Conservation (phyloP, 148 eudicot species). For the Chenopodium album region DNA sequence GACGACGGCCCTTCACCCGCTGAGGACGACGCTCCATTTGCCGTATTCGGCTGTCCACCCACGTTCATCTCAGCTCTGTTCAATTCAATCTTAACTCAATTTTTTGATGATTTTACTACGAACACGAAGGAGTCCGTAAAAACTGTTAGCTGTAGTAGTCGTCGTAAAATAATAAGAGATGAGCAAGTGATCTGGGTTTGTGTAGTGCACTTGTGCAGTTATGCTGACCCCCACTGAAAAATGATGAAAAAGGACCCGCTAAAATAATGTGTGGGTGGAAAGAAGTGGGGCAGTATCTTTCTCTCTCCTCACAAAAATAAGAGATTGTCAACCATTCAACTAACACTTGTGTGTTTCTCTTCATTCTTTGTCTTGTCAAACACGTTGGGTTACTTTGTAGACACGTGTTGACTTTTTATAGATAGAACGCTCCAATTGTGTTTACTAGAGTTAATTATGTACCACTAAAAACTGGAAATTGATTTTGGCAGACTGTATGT, state of each 20-base stretch:
- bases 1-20: conserved; percentile 10
- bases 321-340: neutral
- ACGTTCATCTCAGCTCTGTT: neutral
- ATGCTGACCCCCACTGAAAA: neutral
- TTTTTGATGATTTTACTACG: neutral
- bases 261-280: neutral
- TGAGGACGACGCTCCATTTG: neutral
- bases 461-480: no score
- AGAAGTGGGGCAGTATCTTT: neutral
- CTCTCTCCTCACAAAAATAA: neutral
- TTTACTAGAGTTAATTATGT: no score
- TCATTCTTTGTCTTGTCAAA: neutral
- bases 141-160: no score
- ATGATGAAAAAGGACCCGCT: neutral
- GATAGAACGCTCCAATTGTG: no score
- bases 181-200: no score
- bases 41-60: neutral
- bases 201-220: neutral
- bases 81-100: no score
- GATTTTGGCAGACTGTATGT: no score
- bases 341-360: neutral
- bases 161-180: no score
- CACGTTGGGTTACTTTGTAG: neutral
- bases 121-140: neutral
- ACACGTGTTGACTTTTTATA: neutral